Evolutionary conservation across 345 rosid species (phyloP).

Genomic region (Aquilaria sinensis): DNA sequence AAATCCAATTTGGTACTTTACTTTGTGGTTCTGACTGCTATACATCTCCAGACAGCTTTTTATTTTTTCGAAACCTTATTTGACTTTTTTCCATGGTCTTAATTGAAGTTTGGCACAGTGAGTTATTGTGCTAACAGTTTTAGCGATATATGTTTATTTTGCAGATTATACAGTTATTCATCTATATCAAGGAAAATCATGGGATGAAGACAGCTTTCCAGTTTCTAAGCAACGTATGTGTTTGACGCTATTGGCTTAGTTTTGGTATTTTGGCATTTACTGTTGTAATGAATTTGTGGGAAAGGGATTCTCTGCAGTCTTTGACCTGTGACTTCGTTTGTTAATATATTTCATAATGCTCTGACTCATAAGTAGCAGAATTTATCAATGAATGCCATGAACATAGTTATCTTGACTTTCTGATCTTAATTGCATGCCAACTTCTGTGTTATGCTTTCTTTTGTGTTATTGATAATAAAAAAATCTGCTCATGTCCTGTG

Average conservation of each 20-base stretch:
- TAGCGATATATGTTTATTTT: slow-evolving; percentile 15
- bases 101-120: slow-evolving; percentile 3
- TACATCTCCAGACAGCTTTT: background rate
- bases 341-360: no score
- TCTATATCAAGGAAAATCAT: slow-evolving; percentile 77
- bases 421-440: no score
- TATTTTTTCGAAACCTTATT: background rate
- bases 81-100: background rate
- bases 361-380: no score
- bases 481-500: no score
- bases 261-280: background rate
- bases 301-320: no score
- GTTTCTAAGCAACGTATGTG: slow-evolving; percentile 77
- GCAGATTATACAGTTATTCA: slow-evolving; percentile 89
- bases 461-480: no score
- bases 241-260: slow-evolving; percentile 12
- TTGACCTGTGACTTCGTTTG: no score
- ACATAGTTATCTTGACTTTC: no score
- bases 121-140: slow-evolving; percentile 10
- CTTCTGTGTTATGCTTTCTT: no score
- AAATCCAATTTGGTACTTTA: slow-evolving; percentile 78
- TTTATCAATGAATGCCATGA: no score
- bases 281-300: no score
- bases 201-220: slow-evolving; percentile 76
- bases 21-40: slow-evolving; percentile 8